These are phyloP conservation scores for Thalassia testudinum DNA, from an alignment of 116 monocot species.

Conservation along the genomic window DNA sequence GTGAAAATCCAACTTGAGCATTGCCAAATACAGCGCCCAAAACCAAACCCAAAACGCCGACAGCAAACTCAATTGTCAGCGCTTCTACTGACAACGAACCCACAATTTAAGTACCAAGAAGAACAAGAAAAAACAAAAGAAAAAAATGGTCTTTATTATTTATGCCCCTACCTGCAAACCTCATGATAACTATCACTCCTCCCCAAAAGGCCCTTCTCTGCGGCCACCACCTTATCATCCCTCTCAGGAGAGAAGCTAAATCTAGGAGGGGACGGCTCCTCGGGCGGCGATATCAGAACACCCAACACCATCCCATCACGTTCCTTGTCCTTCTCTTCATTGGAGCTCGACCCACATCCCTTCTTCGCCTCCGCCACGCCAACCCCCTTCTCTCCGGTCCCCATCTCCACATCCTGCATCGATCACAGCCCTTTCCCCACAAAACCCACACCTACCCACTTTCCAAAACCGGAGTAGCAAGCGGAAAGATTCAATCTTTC, in stretches of 20 bases:
- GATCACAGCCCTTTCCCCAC: no score
- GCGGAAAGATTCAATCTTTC: no score
- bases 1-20: no score
- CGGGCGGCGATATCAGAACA: conserved; percentile 6
- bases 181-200: conserved; percentile 25
- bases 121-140: no score
- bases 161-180: conserved; percentile 36
- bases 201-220: conserved; percentile 15
- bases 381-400: not conserved
- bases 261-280: not conserved
- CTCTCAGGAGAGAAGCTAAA: not conserved
- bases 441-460: no score
- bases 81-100: no score
- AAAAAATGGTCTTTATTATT: no score
- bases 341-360: not conserved
- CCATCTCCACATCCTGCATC: conserved; percentile 9
- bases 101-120: no score
- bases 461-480: no score
- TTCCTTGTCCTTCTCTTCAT: not conserved
- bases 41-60: no score
- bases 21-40: no score
- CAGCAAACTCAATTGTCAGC: no score
- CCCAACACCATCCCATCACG: not conserved
- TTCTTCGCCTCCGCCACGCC: not conserved
- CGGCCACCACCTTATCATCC: not conserved